Evolutionary conservation across 495 filamentous ascomycete genomes (phyloP).

Genomic region (Xanthoparmelia taractica): DNA sequence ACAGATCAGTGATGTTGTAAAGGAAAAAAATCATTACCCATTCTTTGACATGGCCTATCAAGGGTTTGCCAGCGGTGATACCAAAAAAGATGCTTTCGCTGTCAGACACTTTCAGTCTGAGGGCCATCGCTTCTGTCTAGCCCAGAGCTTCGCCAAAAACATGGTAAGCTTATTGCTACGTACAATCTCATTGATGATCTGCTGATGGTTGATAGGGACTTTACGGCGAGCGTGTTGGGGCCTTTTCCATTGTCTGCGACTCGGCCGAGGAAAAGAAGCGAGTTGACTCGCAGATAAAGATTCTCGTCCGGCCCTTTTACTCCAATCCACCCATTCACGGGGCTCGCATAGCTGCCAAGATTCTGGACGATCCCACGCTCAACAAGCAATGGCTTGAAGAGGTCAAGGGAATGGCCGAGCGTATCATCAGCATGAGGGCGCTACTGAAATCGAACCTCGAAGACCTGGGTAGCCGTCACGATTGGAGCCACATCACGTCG

Average conservation of each 20-base stretch:
- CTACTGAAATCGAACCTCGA: constrained; percentile 89
- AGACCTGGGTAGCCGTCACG: constrained; percentile 86
- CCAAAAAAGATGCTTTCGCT: constrained; percentile 85
- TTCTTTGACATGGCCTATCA: constrained; percentile 99
- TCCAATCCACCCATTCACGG: constrained; percentile 97
- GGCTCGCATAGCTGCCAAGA: constrained; percentile 85
- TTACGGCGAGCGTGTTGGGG: constrained; percentile 96
- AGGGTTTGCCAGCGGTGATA: constrained; percentile 91
- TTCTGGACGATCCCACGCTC: constrained; percentile 78
- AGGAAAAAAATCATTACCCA: constrained; percentile 80
- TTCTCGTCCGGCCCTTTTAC: constrained; percentile 92
- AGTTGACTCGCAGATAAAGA: constrained; percentile 96
- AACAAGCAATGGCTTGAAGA: constrained; percentile 93
- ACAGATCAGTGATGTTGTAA: constrained; percentile 81
- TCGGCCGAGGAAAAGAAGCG: constrained; percentile 88
- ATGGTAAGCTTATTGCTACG: constrained; percentile 53
- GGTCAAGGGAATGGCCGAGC: constrained; percentile 98
- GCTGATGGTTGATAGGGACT: constrained; percentile 54
- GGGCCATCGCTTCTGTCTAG: constrained; percentile 80
- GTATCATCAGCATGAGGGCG: constrained; percentile 96
- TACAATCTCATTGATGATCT: neutral
- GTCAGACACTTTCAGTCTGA: constrained; percentile 85
- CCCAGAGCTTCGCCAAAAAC: constrained; percentile 99
- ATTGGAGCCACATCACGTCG: constrained; percentile 97
- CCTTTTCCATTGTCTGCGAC: constrained; percentile 85